Evolutionary conservation across 257 asterid genomes (phyloP).

Genomic region (Scutellaria baicalensis): DNA sequence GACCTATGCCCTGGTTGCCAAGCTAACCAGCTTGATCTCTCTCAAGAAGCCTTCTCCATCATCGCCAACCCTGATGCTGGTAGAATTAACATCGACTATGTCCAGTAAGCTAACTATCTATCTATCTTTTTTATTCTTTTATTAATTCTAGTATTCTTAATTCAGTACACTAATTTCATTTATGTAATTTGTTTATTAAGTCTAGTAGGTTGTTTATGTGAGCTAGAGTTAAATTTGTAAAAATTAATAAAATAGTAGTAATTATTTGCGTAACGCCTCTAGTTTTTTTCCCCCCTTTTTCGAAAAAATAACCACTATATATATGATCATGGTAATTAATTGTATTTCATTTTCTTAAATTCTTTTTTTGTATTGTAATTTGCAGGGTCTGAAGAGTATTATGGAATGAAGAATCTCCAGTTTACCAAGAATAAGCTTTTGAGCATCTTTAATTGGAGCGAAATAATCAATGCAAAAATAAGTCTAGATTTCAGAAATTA

Average conservation of each 20-base stretch:
- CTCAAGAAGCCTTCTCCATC: background rate
- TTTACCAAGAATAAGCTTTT: slow-evolving; percentile 2
- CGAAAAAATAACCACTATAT: too few relatives aligned
- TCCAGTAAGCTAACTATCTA: too few relatives aligned
- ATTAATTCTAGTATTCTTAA: too few relatives aligned
- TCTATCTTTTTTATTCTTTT: too few relatives aligned
- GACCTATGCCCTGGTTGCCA: background rate
- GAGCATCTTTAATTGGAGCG: background rate
- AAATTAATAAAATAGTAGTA: too few relatives aligned
- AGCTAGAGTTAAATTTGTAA: too few relatives aligned
- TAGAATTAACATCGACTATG: background rate
- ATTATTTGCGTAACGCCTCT: too few relatives aligned
- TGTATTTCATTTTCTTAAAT: background rate
- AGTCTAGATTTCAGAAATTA: background rate
- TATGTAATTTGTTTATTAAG: too few relatives aligned
- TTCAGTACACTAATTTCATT: too few relatives aligned
- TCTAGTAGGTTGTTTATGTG: too few relatives aligned
- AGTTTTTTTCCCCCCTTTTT: too few relatives aligned
- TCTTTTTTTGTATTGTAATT: background rate
- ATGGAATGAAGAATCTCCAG: background rate
- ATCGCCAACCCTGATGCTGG: background rate
- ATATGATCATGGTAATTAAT: too few relatives aligned
- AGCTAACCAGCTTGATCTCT: background rate
- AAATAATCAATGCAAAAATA: background rate
- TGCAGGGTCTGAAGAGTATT: slow-evolving; percentile 1